Percentiles rank a stretch among this genome's conserved stretches.
Conservation (phyloP, 1,139 yeast species). For the Debaryomyces singareniensis region DNA sequence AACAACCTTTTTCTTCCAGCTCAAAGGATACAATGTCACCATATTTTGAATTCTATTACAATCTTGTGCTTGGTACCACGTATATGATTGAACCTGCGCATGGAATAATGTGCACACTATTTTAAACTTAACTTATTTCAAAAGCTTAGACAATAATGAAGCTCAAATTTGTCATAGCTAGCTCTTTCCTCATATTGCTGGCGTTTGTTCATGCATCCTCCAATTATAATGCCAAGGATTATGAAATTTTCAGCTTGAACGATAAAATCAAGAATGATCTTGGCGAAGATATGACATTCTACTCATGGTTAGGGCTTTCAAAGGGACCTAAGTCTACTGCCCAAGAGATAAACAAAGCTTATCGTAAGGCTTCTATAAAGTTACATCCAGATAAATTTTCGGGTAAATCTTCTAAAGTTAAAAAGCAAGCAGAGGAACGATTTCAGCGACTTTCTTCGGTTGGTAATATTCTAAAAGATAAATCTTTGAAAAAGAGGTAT, state of each 20-base stretch:
- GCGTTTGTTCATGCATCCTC: background rate
- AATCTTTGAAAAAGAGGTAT: constrained; percentile 62
- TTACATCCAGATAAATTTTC: constrained; percentile 79
- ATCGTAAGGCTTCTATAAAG: constrained; percentile 61
- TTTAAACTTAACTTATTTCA: no score
- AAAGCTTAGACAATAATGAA: no score
- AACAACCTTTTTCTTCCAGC: constrained; percentile 23
- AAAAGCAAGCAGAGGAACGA: constrained; percentile 44
- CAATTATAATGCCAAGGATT: constrained; percentile 47
- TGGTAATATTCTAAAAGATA: constrained; percentile 62
- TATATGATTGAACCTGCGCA: no score
- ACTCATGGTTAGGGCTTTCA: constrained; percentile 54
- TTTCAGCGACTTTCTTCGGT: constrained; percentile 73
- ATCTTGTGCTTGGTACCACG: no score
- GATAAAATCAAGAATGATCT: constrained; percentile 60
- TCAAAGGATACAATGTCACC: constrained; percentile 31
- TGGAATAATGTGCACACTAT: no score
- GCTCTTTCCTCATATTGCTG: background rate
- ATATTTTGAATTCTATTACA: constrained; percentile 7
- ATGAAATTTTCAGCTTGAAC: constrained; percentile 74
- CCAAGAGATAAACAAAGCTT: constrained; percentile 67
- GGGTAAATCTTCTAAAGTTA: constrained; percentile 35
- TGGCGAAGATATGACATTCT: constrained; percentile 60
- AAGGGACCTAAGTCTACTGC: constrained; percentile 48
- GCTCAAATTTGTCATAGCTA: no score